These are phyloP conservation scores for Dioscorea dumetorum DNA, from an alignment of 106 monocot species.

Conservation along the genomic window DNA sequence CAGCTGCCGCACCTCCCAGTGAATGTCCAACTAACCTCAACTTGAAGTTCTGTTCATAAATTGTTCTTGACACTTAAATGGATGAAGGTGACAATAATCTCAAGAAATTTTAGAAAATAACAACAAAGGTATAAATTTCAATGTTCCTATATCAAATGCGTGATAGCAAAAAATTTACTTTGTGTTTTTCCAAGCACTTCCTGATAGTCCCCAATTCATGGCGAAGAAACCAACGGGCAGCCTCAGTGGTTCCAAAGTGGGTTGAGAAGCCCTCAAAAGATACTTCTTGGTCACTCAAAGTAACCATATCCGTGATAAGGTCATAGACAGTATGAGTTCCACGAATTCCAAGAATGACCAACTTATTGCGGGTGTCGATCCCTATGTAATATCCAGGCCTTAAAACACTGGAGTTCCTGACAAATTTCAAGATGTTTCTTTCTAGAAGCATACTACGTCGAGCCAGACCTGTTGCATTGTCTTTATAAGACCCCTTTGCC, in stretches of 20 bases:
- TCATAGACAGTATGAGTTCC: constrained; percentile 96
- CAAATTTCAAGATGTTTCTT: constrained; percentile 81
- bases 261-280: constrained; percentile 74
- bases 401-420: constrained; percentile 85
- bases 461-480: constrained; percentile 56
- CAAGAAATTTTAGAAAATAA: not conserved
- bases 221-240: constrained; percentile 81
- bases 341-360: constrained; percentile 88
- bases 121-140: not conserved
- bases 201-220: constrained; percentile 70
- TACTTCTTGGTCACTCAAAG: constrained; percentile 63
- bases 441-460: constrained; percentile 87
- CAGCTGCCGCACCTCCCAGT: constrained; percentile 91
- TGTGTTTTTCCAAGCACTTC: constrained; percentile 71
- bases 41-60: constrained; percentile 53
- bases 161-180: constrained; percentile 21
- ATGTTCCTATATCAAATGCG: too few relatives aligned
- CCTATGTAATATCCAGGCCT: constrained; percentile 95
- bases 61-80: not conserved
- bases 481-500: constrained; percentile 89
- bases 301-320: constrained; percentile 77
- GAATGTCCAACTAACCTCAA: constrained; percentile 94
- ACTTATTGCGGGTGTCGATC: constrained; percentile 66
- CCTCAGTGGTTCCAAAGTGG: constrained; percentile 93
- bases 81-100: too few relatives aligned